Conservation (phyloP, 768 basidiomycete genomes). For the Mycena albidolilacea region DNA sequence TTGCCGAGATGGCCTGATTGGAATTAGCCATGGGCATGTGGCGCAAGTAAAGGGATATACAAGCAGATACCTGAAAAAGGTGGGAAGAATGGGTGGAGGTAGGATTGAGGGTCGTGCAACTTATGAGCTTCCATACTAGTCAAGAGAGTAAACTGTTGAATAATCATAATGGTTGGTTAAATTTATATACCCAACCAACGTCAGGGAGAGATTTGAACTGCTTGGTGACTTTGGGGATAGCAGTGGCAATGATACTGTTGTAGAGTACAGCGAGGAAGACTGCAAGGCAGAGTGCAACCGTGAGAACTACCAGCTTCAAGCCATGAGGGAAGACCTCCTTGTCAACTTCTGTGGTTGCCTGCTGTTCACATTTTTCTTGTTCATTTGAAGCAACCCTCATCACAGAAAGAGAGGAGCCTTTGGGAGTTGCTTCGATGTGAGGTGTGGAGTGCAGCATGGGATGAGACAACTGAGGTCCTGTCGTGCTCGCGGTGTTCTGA, state of each 20-base stretch:
- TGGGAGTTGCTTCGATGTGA: too few species aligned
- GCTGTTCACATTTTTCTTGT: too few species aligned
- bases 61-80: conserved; percentile 14
- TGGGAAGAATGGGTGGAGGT: not conserved
- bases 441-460: too few species aligned
- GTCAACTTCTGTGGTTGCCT: too few species aligned
- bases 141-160: not conserved
- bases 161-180: not conserved
- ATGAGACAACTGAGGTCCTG: too few species aligned
- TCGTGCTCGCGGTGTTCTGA: too few species aligned
- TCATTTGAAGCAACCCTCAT: too few species aligned
- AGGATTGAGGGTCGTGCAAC: not conserved
- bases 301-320: conserved; percentile 11
- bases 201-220: conserved; percentile 48
- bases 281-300: conserved; percentile 33
- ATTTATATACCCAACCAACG: conserved; percentile 33
- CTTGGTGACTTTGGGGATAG: conserved; percentile 42
- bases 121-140: conserved; percentile 34
- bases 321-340: conserved; percentile 24
- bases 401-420: too few species aligned
- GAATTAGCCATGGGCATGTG: not conserved
- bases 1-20: conserved; percentile 19
- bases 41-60: conserved; percentile 8
- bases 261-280: conserved; percentile 31
- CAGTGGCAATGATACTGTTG: conserved; percentile 27